Base-by-base conservation (phyloP, 805 yeast genomes). In the Candida wancherniae region DNA sequence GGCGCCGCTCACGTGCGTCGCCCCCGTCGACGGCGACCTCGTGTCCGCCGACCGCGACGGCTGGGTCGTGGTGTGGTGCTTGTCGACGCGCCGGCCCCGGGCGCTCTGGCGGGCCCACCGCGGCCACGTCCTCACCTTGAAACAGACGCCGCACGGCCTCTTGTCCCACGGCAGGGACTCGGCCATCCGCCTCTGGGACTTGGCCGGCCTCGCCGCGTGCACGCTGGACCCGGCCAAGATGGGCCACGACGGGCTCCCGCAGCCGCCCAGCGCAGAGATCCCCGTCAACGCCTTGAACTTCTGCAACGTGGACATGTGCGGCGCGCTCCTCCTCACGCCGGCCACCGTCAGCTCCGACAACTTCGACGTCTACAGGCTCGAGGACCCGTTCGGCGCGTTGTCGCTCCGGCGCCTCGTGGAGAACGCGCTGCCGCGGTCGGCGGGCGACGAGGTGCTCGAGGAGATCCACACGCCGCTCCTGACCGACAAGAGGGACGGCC, bases 241-340 rank as follows among this genome's bases (percentile, higher is more conserved):
- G 22, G 6, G 14, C 9, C n/a, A 3, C 19, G 8, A 12, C 13
- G 15, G 24, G 7, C 30, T 20, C n/a, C 29, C 36, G 26, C 15
- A 29, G 6, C 55, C 57, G 5, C 46, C 55, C 42, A 40, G 55
- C 19, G 51, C 61, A 1, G 67, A 71, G 11, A 63, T 81, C 42
- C 87, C 87, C 5, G 81, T 82, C 24, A 85, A 85, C 51, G 65
- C 84, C 4, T 58, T 85, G 40, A 84, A 83, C 45, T 85, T 80
- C 52, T 72, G 86, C 43, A 75, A 77, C 33, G 75, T 79, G n/a
- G 48, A 57, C 10, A 42, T 41, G 9, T 18, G 16, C 11, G 34
- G 26, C 15, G 47, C 36, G 9, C 33, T 43, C 7, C 34, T 75
- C 15, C 48, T 79, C 5, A 72, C 84, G 1, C 86, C 94, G 0